Evolutionary conservation across 441 rosid species (phyloP), one percentile per base, ranked within the genome.

Genomic region (Euphorbia corollata): DNA sequence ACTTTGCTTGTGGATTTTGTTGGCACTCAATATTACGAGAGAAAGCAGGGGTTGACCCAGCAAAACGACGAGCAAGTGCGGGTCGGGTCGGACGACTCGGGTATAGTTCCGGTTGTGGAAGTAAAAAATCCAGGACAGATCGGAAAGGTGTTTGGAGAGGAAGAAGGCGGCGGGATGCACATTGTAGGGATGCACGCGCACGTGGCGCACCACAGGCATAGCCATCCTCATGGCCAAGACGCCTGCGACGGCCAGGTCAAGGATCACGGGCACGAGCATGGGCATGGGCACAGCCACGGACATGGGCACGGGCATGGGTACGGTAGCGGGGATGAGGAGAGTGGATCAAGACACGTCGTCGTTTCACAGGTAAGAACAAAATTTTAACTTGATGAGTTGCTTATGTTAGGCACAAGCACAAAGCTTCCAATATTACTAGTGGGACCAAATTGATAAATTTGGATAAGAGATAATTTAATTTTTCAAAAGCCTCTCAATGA

Each of bases 181-280:
- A 92, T 92, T 51, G 96, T 90, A 50, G 98, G 98, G 48, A 92
- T 92, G 80, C 83, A 71, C 50, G 98, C 96, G 19, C 95, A 86
- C 65, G 98, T 89, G 0, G 90, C 96, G 8, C 96, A 90, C 64
- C 98, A 88, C 60, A 82, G 93, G 30, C 98, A 92, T 43, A 90
- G 51, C 61, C 90, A 89, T 61, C 75, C 92, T 0, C 84, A 84
- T 39, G 94, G 85, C 10, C 71, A 81, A 19, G 82, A 75, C n/a
- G 88, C 79, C 0, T 92, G 95, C 58, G 81, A 85, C n/a, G 92
- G 91, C 50, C 74, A 62, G 0, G 67, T 62, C 0, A 79, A 51
- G 63, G 79, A 72, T 16, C 68, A 68, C 0, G 80, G 70, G 8
- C 81, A 78, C 19, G 78, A 53, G 2, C 76, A 69, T 4, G 79